Conservation (phyloP, 1,284 basidiomycete species). For the Trichosporon coremiiforme region DNA sequence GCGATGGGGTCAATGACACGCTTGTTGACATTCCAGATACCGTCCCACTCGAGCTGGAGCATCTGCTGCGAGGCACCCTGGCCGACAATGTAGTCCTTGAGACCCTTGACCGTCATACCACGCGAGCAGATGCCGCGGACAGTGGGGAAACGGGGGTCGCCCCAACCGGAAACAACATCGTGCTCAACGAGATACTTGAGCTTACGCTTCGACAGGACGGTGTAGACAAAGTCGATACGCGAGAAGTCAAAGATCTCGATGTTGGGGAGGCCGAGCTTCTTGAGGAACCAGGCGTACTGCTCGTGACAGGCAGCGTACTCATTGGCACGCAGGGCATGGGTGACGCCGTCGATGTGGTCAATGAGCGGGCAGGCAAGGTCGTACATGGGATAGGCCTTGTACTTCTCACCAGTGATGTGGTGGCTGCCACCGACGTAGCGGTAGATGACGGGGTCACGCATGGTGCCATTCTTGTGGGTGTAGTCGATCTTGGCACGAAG, state of each 20-base stretch:
- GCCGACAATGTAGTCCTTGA: conserved; percentile 92
- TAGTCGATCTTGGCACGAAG: conserved; percentile 95
- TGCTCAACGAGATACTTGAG: conserved; percentile 94
- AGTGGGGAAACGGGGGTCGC: conserved; percentile 98
- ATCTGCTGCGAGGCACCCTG: conserved; percentile 95
- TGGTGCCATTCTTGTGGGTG: conserved; percentile 90
- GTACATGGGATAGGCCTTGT: conserved; percentile 99
- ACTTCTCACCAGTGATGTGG: conserved; percentile 89
- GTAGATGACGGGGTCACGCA: conserved; percentile 99
- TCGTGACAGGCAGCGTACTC: conserved; percentile 98
- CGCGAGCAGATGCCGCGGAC: conserved; percentile 91
- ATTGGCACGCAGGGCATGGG: conserved; percentile 97
- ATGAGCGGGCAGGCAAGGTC: conserved; percentile 98
- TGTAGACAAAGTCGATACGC: conserved; percentile 97
- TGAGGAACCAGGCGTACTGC: conserved; percentile 96
- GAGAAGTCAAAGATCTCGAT: conserved; percentile 97
- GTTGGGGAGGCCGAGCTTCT: conserved; percentile 75
- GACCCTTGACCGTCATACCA: conserved; percentile 94
- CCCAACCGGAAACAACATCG: conserved; percentile 86
- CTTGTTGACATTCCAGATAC: conserved; percentile 96
- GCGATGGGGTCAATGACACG: conserved; percentile 95
- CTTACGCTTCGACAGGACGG: conserved; percentile 96
- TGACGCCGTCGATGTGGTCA: conserved; percentile 94
- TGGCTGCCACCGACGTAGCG: conserved; percentile 84
- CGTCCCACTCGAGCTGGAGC: conserved; percentile 97